Percentiles rank a stretch among this genome's conserved stretches.
These are phyloP conservation scores for Pseudogymnoascus sp. DNA, from an alignment of 2,329 filamentous ascomycete species.

Conservation along the genomic window DNA sequence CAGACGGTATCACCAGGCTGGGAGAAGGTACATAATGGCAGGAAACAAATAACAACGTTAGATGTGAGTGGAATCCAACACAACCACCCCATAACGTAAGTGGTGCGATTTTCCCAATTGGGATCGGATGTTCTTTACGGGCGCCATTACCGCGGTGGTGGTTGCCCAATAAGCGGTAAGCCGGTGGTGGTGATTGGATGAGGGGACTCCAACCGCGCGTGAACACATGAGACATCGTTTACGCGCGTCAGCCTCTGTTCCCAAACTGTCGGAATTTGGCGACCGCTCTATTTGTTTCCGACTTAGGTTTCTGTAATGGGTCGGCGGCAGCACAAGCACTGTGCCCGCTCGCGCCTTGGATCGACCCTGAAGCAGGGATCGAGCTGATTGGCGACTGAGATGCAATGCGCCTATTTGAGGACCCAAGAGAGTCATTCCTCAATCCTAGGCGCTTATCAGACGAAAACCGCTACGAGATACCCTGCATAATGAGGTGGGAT, in stretches of 20 bases:
- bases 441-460: neutral
- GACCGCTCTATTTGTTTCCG: neutral
- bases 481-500: neutral
- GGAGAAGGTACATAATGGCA: neutral
- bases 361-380: neutral
- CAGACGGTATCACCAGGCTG: neutral
- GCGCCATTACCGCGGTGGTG: neutral
- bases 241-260: neutral
- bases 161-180: neutral
- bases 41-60: neutral
- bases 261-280: neutral
- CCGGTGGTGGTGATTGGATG: neutral
- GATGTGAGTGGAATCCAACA: neutral
- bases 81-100: neutral
- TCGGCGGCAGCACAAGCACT: neutral
- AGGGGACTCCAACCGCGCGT: neutral
- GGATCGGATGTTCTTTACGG: neutral
- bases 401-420: neutral
- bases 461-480: neutral
- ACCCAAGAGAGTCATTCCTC: neutral
- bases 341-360: neutral
- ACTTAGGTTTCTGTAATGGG: neutral
- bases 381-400: neutral
- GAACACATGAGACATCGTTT: neutral
- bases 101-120: neutral